Percentiles rank a stretch among this genome's conserved stretches.
Evolutionary conservation across 345 rosid genomes (phyloP).

Genomic region (Trapa bicornis): DNA sequence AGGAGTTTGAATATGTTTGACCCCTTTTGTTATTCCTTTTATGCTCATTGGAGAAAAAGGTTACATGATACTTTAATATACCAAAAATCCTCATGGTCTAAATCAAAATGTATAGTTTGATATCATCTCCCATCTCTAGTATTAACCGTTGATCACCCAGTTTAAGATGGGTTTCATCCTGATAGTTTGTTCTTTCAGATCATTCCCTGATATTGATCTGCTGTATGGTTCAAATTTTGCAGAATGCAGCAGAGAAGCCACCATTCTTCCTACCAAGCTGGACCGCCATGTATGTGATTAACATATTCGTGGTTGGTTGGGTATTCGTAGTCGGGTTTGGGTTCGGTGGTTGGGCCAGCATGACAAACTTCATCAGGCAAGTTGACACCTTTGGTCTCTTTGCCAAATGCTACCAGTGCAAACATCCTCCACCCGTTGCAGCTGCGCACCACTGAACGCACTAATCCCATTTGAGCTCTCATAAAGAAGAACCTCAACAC

Average conservation of each 20-base stretch:
- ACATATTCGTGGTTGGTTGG: slow-evolving; percentile 73
- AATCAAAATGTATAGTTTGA: too few species aligned
- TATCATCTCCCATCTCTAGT: background rate
- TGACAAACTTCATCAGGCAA: slow-evolving; percentile 79
- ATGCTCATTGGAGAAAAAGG: background rate
- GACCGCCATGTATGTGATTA: slow-evolving; percentile 73
- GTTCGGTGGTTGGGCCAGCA: slow-evolving; percentile 99
- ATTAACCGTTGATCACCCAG: background rate
- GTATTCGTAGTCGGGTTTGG: slow-evolving; percentile 82
- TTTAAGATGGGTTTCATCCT: background rate
- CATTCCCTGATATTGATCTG: background rate
- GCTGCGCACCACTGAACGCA: slow-evolving; percentile 16
- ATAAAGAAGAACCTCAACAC: background rate
- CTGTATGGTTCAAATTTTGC: slow-evolving; percentile 7
- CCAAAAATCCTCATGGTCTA: too few species aligned
- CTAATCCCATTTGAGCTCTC: background rate
- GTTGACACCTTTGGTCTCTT: slow-evolving; percentile 87
- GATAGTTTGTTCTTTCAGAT: background rate
- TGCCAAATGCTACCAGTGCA: slow-evolving; percentile 97
- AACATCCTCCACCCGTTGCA: slow-evolving; percentile 33
- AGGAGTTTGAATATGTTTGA: too few species aligned
- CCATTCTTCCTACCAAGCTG: slow-evolving; percentile 79
- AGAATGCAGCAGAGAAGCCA: slow-evolving; percentile 97
- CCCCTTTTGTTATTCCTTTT: too few species aligned
- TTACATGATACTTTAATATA: background rate